Percentiles rank a stretch among this genome's conserved stretches.
Conservation (phyloP, 2,329 filamentous ascomycete genomes). For the Pyrenophora graminea region DNA sequence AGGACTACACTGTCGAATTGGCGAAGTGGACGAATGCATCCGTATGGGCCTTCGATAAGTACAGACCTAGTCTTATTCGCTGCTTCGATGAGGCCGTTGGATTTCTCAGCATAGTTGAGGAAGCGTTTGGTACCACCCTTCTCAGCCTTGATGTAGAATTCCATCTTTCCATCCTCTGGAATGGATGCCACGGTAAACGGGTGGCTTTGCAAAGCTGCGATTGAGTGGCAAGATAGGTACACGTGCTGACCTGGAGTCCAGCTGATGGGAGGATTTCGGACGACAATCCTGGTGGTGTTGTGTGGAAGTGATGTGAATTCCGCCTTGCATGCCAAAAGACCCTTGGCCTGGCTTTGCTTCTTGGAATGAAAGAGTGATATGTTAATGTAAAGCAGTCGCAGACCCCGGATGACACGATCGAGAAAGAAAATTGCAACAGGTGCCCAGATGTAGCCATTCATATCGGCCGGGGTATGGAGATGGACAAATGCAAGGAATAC, state of each 20-base stretch:
- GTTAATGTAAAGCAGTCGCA: constrained; percentile 46
- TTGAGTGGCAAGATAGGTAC: constrained; percentile 61
- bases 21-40: constrained; percentile 55
- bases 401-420: constrained; percentile 60
- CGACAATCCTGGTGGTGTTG: constrained; percentile 61
- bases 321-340: constrained; percentile 45
- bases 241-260: constrained; percentile 68
- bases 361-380: constrained; percentile 47
- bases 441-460: constrained; percentile 68
- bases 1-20: constrained; percentile 66
- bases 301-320: constrained; percentile 55
- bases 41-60: constrained; percentile 61
- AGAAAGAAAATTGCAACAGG: constrained; percentile 65
- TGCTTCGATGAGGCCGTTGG: constrained; percentile 17
- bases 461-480: constrained; percentile 63
- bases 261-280: constrained; percentile 58
- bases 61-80: constrained; percentile 42
- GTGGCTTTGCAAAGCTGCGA: constrained; percentile 64
- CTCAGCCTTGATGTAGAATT: constrained; percentile 61
- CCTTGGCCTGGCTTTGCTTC: constrained; percentile 29
- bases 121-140: constrained; percentile 58
- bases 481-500: constrained; percentile 67
- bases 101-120: constrained; percentile 56
- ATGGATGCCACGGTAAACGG: constrained; percentile 67
- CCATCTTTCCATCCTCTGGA: constrained; percentile 59